Base-by-base conservation (phyloP, 768 basidiomycete species). In the Leucocoprinus sp. region DNA sequence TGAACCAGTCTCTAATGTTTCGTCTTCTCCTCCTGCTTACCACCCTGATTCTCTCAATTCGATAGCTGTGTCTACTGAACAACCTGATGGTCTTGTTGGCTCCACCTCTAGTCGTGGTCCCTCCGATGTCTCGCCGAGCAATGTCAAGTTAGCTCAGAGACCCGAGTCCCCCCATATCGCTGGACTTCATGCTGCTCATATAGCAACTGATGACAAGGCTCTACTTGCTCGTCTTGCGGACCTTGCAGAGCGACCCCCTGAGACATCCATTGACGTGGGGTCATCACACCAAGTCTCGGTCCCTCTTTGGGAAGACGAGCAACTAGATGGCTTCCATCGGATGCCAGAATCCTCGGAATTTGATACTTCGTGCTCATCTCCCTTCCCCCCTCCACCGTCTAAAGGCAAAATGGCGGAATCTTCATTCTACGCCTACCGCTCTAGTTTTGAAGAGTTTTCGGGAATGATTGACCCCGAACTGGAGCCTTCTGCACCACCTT, bases 171-270 rank as follows among this genome's bases (percentile, higher is more conserved):
- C 43, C 5, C 54, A 51, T 51, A 3, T 54, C 55, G 23, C 55
- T 57, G 15, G 31, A n/a, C 31, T 57, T 18, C 62, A 62, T 39
- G 62, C 62, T 14, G 80, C 75, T n/a, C 80, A 83, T 55, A 64
- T 83, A 37, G 80, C 81, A 14, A 80, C 71, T 1, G 81, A 83
- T 56, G 81, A 83, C 59, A 83, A 83, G 56, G 56, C 63, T 0
- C 51, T 72, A n/a, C 67, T 83, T 33, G 77, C 75, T 19, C 70
- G 68, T 26, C 64, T 82, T 33, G 71, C 66, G 1, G 66, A 66
- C 27, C 51, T 76, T 23, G 76, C 74, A 27, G 80, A 76, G 49
- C 69, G 69, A 15, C 80, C 80, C n/a, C 72, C 72, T 5, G 62
- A 64, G 27, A 54, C 42, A 22, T 37, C 48, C 9, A 43, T 46